Conservation (phyloP, 1,139 yeast species). For the Pichia inconspicua region DNA sequence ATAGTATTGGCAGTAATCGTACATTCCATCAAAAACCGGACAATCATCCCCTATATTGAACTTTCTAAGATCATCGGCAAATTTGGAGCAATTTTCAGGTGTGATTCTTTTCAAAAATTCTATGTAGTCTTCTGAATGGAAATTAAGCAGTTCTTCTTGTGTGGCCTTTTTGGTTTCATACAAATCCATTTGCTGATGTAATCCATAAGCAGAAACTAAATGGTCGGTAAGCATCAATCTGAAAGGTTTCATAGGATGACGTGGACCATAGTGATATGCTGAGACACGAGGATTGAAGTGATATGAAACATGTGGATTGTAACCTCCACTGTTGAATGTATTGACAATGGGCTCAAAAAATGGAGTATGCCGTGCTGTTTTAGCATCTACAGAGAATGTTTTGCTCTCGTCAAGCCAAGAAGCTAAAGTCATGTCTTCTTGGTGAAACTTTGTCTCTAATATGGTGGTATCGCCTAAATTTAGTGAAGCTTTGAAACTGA, state of each 20-base stretch:
- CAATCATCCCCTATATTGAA: constrained; percentile 97
- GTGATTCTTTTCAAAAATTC: constrained; percentile 73
- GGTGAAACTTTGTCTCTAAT: not conserved
- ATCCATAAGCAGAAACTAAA: constrained; percentile 72
- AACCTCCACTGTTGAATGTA: constrained; percentile 28
- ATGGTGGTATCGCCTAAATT: too few species aligned
- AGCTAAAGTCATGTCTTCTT: constrained; percentile 19
- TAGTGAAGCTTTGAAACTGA: too few species aligned
- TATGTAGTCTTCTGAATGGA: constrained; percentile 84
- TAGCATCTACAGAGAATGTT: constrained; percentile 45
- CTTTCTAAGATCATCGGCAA: constrained; percentile 84
- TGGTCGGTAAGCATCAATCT: constrained; percentile 91
- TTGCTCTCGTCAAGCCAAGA: constrained; percentile 27
- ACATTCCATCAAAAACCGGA: constrained; percentile 93
- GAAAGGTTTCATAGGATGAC: constrained; percentile 98
- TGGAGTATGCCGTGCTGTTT: constrained; percentile 53
- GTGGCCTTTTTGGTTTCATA: constrained; percentile 81
- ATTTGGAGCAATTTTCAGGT: constrained; percentile 80
- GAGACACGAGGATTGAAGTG: constrained; percentile 82
- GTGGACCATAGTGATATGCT: constrained; percentile 80
- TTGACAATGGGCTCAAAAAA: constrained; percentile 39
- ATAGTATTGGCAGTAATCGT: constrained; percentile 87
- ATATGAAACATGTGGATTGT: constrained; percentile 63
- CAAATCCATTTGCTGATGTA: constrained; percentile 85
- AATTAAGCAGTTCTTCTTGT: constrained; percentile 63